Percentiles rank a stretch among this genome's conserved stretches.
phyloP scores from a whole-genome alignment of 148 eudicot genomes.

The Nepenthes mirabilis region DNA sequence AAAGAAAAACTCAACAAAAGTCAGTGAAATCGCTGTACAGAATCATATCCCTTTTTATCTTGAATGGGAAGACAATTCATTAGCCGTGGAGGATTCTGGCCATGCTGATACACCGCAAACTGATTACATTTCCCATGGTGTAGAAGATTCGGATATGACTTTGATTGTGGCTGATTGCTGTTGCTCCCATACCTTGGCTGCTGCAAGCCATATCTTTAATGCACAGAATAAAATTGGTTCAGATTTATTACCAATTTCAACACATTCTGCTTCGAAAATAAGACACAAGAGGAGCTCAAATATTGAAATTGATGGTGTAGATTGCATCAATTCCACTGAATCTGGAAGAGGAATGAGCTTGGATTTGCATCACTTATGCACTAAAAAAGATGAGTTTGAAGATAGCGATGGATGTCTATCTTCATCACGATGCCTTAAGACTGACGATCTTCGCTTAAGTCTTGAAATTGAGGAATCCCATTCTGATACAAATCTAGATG shows the following conservation, averaged over 20 bases:
- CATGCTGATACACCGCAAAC: conserved; percentile 5
- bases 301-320: conserved; percentile 23
- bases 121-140: too few species aligned
- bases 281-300: conserved; percentile 15
- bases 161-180: conserved; percentile 13
- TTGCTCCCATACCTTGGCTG: conserved; percentile 5
- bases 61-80: conserved; percentile 18
- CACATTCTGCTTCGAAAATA: conserved; percentile 9
- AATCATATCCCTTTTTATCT: conserved; percentile 12
- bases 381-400: conserved; percentile 13
- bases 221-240: conserved; percentile 6
- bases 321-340: conserved; percentile 25
- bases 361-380: conserved; percentile 23
- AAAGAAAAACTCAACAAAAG: conserved; percentile 5
- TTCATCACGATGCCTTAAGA: not conserved
- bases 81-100: conserved; percentile 19
- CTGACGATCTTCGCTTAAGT: not conserved
- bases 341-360: conserved; percentile 16
- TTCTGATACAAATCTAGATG: conserved; percentile 9
- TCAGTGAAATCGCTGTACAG: conserved; percentile 9
- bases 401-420: not conserved
- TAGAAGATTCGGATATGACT: conserved; percentile 22
- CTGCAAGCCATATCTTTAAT: conserved; percentile 12
- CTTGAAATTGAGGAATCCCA: conserved; percentile 3
- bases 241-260: conserved; percentile 12